Percentiles rank a stretch among this genome's conserved stretches.
These are phyloP conservation scores for Singerocomus rubriflavus DNA, from an alignment of 1,284 basidiomycete species.

Conservation along the genomic window DNA sequence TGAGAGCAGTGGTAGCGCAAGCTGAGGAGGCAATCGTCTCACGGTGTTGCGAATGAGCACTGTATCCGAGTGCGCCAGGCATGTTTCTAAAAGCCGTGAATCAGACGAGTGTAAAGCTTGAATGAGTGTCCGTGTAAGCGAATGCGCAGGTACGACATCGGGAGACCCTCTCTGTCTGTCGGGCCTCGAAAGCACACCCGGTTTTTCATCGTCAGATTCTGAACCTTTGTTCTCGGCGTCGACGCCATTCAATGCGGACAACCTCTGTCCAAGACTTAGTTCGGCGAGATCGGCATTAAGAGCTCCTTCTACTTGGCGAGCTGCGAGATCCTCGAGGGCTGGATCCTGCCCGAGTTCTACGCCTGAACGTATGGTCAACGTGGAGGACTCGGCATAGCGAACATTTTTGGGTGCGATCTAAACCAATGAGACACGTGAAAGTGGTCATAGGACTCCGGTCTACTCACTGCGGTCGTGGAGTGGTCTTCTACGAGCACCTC, in stretches of 20 bases:
- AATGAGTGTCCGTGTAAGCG: constrained; percentile 90
- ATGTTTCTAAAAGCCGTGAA: constrained; percentile 83
- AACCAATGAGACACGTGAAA: constrained; percentile 9
- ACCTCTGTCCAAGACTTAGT: constrained; percentile 83
- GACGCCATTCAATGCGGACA: constrained; percentile 66
- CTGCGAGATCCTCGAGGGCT: constrained; percentile 49
- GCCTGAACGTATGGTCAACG: constrained; percentile 63
- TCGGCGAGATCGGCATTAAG: constrained; percentile 86
- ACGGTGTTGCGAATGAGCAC: constrained; percentile 87
- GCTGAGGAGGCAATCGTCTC: constrained; percentile 82
- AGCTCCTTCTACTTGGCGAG: constrained; percentile 57
- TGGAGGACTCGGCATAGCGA: constrained; percentile 63
- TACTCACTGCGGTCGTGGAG: constrained; percentile 18
- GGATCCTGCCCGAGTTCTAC: constrained; percentile 59
- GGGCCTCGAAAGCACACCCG: constrained; percentile 23
- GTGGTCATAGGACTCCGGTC: not conserved
- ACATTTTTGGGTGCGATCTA: constrained; percentile 44
- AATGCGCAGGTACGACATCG: constrained; percentile 71
- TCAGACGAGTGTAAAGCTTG: constrained; percentile 98
- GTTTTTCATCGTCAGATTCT: constrained; percentile 42
- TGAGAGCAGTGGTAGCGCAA: constrained; percentile 84
- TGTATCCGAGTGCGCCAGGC: constrained; percentile 82
- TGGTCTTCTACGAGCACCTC: constrained; percentile 29
- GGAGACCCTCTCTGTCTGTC: constrained; percentile 36
- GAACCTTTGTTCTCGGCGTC: constrained; percentile 34